Base-by-base conservation (phyloP, 139 green algal genomes). In the Coelastrella sp. region DNA sequence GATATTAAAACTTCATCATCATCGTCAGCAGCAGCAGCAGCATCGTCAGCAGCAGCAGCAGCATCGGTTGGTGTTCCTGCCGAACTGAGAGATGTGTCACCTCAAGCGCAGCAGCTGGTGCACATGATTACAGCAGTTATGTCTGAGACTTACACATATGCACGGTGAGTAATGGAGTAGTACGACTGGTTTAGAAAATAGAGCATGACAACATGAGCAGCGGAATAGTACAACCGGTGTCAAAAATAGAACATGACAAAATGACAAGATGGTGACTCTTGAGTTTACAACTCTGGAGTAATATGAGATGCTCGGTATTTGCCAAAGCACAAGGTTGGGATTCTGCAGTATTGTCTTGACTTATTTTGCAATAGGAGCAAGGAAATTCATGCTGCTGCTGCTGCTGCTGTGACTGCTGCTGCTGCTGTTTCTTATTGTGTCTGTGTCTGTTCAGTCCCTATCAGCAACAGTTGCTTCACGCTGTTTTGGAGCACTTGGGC, bases 61-160 rank as follows among this genome's bases (percentile, higher is more conserved):
- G 19, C 32, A 43, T 11, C 53, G 30, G 82, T 87, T 6, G 82
- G 82, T 2, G 11, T 50, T 21, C 82, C 82, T 4, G 38, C 82
- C 4, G 57, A 63, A 2, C 40, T 81, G 71, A 17, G 21, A 4
- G 82, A 75, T 21, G 69, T 75, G 38, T 75, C 82, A 15, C 37
- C 53, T 23, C 45, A 62, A 1, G 57, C 38, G 19, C 40, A 62
- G 57, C 45, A 45, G 38, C 71, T 81, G 82, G 40, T 87, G 71
- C n/a, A 48, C 40, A n/a, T 81, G n/a, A 35, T 57, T 53, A 57
- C 59, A 5, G 35, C 34, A 50, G 27, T 87, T 5, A 73, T 82
- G 69, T 51, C 82, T 21, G 82, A 87, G 43, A 78, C 71, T 5
- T 87, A 66, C 71, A 75, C 69, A 27, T 81, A 82, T 38, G 69